Base-by-base conservation (phyloP, 495 filamentous ascomycete species). In the Penicillium diatomitis region DNA sequence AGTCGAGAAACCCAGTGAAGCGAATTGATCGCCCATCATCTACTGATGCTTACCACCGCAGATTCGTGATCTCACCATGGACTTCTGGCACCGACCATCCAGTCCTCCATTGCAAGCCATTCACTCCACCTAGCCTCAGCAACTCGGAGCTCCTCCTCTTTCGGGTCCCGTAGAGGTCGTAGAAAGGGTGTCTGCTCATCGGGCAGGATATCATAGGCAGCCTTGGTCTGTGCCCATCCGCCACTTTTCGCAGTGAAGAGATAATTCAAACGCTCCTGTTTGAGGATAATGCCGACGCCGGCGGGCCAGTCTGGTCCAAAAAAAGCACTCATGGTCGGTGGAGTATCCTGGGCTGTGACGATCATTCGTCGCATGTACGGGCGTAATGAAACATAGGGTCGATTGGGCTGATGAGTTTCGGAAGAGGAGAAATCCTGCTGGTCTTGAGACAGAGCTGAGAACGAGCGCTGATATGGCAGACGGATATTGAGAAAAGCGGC, bases 61-160 rank as follows among this genome's bases (percentile, higher is more conserved):
- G 6, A 28, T 0, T 5, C 38, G 3, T 27, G 10, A 4, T 6
- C 46, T 46, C 54, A 71, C 65, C 66, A 74, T 39, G 79, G 80
- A 60, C 78, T 79, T 42, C 80, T 65, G 2, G 77, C 66, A 32
- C 87, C 89, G 36, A 95, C 71, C 88, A 95, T 94, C 88, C 90
- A 95, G 64, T 96, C 89, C 65, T 95, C 87, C 88, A 96, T 95
- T 4, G 87, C 88, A 35, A 95, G 65, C 87, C 88, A 95, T 62
- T 86, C 80, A 60, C 83, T 87, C 87, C 87, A 96, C 44, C 72
- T 79, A 43, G 74, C 77, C 68, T 98, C 89, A 0, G 90, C 92
- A 31, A 63, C 70, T 35, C 83, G 79, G 51, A 97, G 86, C 70
- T 97, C 92, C 38, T 78, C 78, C 64, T 90, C 82, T 32, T 76